Conservation (phyloP, 2,329 filamentous ascomycete species). For the Colletotrichum salicis region DNA sequence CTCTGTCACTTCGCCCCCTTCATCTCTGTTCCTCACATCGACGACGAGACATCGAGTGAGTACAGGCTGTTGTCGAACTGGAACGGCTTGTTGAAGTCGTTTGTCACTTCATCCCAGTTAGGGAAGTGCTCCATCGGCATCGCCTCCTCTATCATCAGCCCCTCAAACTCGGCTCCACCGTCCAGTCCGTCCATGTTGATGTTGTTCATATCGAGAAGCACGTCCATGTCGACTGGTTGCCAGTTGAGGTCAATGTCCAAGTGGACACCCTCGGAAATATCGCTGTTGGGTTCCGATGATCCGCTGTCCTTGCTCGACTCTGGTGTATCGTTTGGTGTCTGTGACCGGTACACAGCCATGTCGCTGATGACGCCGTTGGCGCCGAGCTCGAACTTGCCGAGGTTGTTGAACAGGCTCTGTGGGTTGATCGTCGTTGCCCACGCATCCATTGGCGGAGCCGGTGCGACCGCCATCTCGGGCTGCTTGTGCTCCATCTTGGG, state of each 20-base stretch:
- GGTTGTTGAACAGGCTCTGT: conserved; percentile 53
- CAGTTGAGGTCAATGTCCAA: conserved; percentile 66
- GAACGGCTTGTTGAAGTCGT: conserved; percentile 64
- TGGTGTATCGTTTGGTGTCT: conserved; percentile 72
- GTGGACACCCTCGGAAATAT: conserved; percentile 65
- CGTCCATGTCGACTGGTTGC: conserved; percentile 59
- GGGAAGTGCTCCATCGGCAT: conserved; percentile 33
- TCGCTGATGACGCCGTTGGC: conserved; percentile 63
- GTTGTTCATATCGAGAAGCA: conserved; percentile 55
- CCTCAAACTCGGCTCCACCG: conserved; percentile 37
- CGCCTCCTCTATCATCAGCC: conserved; percentile 35
- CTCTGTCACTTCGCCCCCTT: not conserved
- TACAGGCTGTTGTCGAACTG: conserved; percentile 58
- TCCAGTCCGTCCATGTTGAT: conserved; percentile 44
- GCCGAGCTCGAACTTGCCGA: conserved; percentile 53
- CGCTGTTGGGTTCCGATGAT: conserved; percentile 69
- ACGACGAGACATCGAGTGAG: conserved; percentile 44
- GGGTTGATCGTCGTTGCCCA: conserved; percentile 55
- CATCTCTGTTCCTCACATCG: conserved; percentile 8
- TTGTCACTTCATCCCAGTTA: conserved; percentile 62
- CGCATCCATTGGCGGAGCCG: conserved; percentile 36
- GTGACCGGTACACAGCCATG: conserved; percentile 62
- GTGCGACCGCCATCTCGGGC: conserved; percentile 40
- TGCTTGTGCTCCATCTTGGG: conserved; percentile 41
- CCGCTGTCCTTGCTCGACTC: conserved; percentile 72